Conservation (phyloP, 371 early-diverging fungal species). For the Mortierella sp. region DNA sequence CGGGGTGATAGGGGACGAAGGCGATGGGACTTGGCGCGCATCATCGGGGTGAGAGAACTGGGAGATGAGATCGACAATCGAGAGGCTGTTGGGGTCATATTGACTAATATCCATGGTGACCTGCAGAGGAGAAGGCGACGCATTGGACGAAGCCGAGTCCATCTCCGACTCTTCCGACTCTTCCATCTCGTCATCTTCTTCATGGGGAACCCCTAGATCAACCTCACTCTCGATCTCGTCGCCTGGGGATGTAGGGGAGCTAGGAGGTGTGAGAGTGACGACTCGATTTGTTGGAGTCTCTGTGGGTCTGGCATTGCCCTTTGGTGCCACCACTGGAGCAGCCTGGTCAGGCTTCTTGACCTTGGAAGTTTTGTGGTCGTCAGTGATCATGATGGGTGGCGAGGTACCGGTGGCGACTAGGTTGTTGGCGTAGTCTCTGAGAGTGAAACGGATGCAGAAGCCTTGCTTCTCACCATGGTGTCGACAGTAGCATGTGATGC, state of each 20-base stretch:
- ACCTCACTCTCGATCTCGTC: slow-evolving; percentile 39
- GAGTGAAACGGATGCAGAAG: slow-evolving; percentile 84
- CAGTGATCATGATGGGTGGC: slow-evolving; percentile 95
- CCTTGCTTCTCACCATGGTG: slow-evolving; percentile 93
- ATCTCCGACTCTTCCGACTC: slow-evolving; percentile 25
- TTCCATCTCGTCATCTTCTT: slow-evolving; percentile 42
- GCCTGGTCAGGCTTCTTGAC: slow-evolving; percentile 56
- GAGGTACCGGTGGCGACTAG: slow-evolving; percentile 85
- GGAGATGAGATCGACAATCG: slow-evolving; percentile 54
- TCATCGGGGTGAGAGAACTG: slow-evolving; percentile 45
- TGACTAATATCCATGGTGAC: slow-evolving; percentile 45
- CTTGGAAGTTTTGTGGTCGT: slow-evolving; percentile 94
- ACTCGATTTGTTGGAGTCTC: slow-evolving; percentile 21
- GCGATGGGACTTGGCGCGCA: slow-evolving; percentile 48
- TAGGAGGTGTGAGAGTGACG: slow-evolving; percentile 42
- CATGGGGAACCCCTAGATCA: slow-evolving; percentile 40
- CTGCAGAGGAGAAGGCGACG: slow-evolving; percentile 50
- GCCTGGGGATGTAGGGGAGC: slow-evolving; percentile 33
- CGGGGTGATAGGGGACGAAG: slow-evolving; percentile 41
- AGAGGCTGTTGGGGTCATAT: slow-evolving; percentile 37
- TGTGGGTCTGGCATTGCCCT: slow-evolving; percentile 17
- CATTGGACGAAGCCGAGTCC: slow-evolving; percentile 44
- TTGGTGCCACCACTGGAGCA: slow-evolving; percentile 19
- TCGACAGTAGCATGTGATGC: slow-evolving; percentile 96
- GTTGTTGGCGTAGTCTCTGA: slow-evolving; percentile 73